These are phyloP conservation scores for Vishniacozyma victoriae DNA, from an alignment of 768 basidiomycete genomes.

Conservation along the genomic window DNA sequence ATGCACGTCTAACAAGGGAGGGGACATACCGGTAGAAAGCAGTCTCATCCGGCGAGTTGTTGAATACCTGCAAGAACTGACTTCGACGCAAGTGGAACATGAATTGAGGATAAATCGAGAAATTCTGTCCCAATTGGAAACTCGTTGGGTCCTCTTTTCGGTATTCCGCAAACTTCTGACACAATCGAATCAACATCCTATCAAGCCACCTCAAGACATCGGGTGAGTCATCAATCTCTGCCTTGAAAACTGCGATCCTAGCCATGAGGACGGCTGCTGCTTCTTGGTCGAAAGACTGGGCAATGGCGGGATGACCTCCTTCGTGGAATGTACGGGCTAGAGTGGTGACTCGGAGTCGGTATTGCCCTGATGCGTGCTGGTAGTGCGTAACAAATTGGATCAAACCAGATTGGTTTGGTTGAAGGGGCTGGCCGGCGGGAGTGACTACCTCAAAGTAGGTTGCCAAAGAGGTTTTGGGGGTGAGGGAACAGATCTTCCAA, in stretches of 20 bases:
- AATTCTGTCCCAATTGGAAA: slow-evolving; percentile 89
- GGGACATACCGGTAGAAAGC: slow-evolving; percentile 81
- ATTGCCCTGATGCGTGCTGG: slow-evolving; percentile 93
- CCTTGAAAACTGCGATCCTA: slow-evolving; percentile 97
- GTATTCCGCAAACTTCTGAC: slow-evolving; percentile 99
- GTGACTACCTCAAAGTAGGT: slow-evolving; percentile 99
- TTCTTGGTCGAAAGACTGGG: slow-evolving; percentile 94
- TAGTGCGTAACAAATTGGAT: slow-evolving; percentile 99
- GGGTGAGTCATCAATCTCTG: slow-evolving; percentile 94
- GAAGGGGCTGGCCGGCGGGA: slow-evolving; percentile 86
- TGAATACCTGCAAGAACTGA: slow-evolving; percentile 98
- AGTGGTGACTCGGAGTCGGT: slow-evolving; percentile 92
- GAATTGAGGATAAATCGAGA: slow-evolving; percentile 98
- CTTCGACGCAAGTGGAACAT: slow-evolving; percentile 98
- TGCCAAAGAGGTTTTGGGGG: slow-evolving; percentile 75
- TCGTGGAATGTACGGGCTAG: slow-evolving; percentile 97
- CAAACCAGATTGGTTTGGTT: slow-evolving; percentile 75
- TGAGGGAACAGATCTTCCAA: slow-evolving; percentile 92
- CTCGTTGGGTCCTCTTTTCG: slow-evolving; percentile 93
- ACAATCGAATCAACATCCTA: slow-evolving; percentile 94
- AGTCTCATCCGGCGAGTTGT: slow-evolving; percentile 98
- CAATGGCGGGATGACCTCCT: slow-evolving; percentile 88
- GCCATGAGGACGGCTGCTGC: slow-evolving; percentile 97
- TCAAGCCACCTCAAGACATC: slow-evolving; percentile 97
- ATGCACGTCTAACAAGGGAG: neutral